Conservation (phyloP, 2,329 filamentous ascomycete genomes). For the Arthrobotrys pseudoclavata region DNA sequence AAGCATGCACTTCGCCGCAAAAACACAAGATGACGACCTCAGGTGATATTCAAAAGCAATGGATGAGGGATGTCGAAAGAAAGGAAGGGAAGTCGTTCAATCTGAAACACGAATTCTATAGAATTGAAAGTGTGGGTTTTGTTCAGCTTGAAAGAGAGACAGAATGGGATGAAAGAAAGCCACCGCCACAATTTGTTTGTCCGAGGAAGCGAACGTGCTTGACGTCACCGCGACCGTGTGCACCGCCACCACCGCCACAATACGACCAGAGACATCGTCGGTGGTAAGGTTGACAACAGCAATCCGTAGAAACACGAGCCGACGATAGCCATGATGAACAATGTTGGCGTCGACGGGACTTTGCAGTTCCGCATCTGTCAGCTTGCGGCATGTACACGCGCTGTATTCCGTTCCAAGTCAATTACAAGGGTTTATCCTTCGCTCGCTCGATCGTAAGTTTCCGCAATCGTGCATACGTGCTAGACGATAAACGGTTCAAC, state of each 20-base stretch:
- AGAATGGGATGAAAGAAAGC: constrained; percentile 1
- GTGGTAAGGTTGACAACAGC: too few species aligned
- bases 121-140: neutral
- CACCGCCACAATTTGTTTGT: constrained; percentile 31
- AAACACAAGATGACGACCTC: neutral
- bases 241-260: constrained; percentile 46
- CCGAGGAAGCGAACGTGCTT: neutral
- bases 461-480: neutral
- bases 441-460: neutral
- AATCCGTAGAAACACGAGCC: constrained; percentile 28
- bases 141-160: neutral
- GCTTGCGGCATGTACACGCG: constrained; percentile 38
- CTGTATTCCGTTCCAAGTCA: neutral
- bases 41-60: neutral
- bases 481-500: neutral
- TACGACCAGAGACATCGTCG: neutral
- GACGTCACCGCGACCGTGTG: constrained; percentile 35
- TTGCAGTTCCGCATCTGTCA: constrained; percentile 30
- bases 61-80: neutral
- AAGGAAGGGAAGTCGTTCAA: neutral
- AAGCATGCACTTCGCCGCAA: neutral
- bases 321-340: neutral
- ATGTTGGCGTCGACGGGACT: constrained; percentile 14
- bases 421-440: neutral
- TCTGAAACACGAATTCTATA: neutral